phyloP scores from a whole-genome alignment of 176 grass and related monocot genomes.

The Aegilops speltoides region DNA sequence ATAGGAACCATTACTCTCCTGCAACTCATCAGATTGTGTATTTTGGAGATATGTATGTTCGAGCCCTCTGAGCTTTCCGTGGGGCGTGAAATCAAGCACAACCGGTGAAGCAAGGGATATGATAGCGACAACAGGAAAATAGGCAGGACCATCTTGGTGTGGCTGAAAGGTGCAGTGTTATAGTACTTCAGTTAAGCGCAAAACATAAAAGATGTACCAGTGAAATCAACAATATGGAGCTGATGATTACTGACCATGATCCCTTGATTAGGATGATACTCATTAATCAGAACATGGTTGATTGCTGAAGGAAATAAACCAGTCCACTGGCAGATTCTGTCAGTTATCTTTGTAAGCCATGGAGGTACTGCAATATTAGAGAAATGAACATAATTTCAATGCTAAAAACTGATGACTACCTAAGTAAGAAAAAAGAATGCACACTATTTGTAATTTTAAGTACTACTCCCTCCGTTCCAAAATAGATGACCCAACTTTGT shows the following conservation, averaged over 20 bases:
- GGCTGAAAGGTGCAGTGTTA: constrained; percentile 33
- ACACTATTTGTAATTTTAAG: neutral
- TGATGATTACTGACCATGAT: constrained; percentile 70
- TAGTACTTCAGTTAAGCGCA: neutral
- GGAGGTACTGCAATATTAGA: constrained; percentile 68
- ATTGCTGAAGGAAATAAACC: constrained; percentile 82
- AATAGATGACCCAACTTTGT: too few species aligned
- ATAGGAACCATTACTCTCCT: constrained; percentile 14
- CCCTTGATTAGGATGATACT: constrained; percentile 89
- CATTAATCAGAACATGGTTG: constrained; percentile 92
- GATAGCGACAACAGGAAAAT: constrained; percentile 81
- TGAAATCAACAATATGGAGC: neutral
- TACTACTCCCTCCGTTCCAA: too few species aligned
- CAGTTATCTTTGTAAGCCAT: constrained; percentile 83
- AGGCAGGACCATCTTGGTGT: constrained; percentile 76
- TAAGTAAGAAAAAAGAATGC: neutral
- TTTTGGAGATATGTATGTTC: constrained; percentile 20
- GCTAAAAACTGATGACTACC: neutral
- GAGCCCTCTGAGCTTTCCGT: constrained; percentile 49
- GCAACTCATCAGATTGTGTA: neutral
- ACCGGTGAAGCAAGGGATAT: constrained; percentile 79
- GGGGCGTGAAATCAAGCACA: constrained; percentile 76
- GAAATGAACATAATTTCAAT: neutral
- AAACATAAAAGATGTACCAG: neutral
- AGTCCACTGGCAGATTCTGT: constrained; percentile 63